Base-by-base conservation (phyloP, 73 alveolate species). In the Paramecium caudatum region DNA sequence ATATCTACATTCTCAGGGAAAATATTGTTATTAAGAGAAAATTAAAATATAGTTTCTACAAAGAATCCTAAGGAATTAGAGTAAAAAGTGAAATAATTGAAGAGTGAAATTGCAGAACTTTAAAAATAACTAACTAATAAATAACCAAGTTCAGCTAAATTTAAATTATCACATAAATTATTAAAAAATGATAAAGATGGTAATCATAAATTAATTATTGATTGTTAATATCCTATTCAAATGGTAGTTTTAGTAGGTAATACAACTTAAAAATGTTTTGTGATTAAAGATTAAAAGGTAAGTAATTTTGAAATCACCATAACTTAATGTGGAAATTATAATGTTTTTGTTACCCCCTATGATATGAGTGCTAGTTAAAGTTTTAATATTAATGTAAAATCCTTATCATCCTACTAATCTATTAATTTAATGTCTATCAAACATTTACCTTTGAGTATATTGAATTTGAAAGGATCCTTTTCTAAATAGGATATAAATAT, bases 171-270 rank as follows among this genome's bases (percentile, higher is more conserved):
- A 19, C 69, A 41, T 12, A 74, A 74, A 74, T 16, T 74, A 27
- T 21, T 74, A 0, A 74, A 41, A 16, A 74, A 74, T 41, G 62
- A 74, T 17, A 74, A 41, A 21, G 61, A 65, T 65, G 83, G 83
- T 12, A 12, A 27, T 3, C 34, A 27, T 74, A 74, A 34, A 74
- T 37, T 45, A 74, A 74, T 74, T 16, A 74, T 74, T n/a, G 88
- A 74, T 41, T 74, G 47, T 39, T 74, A 74, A 45, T 74, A 41
- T 74, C 88, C 88, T 4, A 74, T 74, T 74, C 32, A 74, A 1
- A 41, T 74, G 15, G 32, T 74, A 39, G 39, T 37, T 7, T 41
- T 74, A n/a, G 25, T 21, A 34, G 68, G 46, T 6, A 10, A 74
- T 17, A 68, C 17, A 43, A 32, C 27, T 37, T 7, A 68, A 68